phyloP scores from a whole-genome alignment of 192 early-diverging fungal species.

The Helicostylum pulchrum region DNA sequence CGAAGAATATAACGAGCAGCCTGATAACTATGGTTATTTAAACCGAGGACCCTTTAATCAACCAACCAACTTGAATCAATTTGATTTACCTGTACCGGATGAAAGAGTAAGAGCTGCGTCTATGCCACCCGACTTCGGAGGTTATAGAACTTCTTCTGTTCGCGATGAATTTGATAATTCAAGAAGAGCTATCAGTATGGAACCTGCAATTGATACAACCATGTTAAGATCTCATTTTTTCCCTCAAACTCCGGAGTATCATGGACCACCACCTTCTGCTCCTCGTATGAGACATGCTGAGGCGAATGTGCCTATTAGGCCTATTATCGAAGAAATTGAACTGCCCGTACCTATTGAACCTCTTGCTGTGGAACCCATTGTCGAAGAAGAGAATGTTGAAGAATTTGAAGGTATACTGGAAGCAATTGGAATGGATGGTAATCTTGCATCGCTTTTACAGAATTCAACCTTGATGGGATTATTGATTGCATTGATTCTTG shows the following conservation, averaged over 20 bases:
- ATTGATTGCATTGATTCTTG: constrained; percentile 67
- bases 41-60: too few species aligned
- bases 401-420: constrained; percentile 63
- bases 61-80: too few species aligned
- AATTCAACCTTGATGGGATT: constrained; percentile 77
- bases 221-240: not conserved
- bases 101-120: too few species aligned
- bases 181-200: not conserved
- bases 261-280: not conserved
- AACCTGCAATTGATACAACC: not conserved
- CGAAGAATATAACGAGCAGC: too few species aligned
- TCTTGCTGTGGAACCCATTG: not conserved
- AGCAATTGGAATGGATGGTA: constrained; percentile 83
- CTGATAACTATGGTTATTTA: too few species aligned
- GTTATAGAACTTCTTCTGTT: not conserved
- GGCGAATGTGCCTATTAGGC: not conserved
- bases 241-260: not conserved
- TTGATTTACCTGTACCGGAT: too few species aligned
- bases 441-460: constrained; percentile 67
- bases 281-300: constrained; percentile 2
- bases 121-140: too few species aligned
- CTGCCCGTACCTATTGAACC: too few species aligned
- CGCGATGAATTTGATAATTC: not conserved
- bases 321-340: not conserved
- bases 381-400: constrained; percentile 14